phyloP scores from a whole-genome alignment of 116 monocot species.

The Phalaenopsis hybrid region DNA sequence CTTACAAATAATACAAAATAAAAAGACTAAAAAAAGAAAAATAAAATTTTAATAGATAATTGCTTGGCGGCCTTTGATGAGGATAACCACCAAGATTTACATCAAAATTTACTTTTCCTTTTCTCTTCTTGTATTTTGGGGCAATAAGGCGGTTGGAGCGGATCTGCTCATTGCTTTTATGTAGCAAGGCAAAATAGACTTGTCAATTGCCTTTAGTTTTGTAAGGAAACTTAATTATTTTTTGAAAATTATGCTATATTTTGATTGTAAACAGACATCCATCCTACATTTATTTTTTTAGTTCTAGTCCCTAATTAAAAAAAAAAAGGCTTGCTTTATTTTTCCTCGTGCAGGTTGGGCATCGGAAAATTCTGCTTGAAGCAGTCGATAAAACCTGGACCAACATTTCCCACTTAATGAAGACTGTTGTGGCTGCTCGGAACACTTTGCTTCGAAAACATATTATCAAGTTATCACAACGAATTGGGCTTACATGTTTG shows the following conservation, averaged over 20 bases:
- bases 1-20: too few species aligned
- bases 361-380: conserved; percentile 38
- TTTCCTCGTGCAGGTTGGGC: conserved; percentile 52
- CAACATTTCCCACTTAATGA: conserved; percentile 60
- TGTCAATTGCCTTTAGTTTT: neutral
- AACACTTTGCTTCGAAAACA: conserved; percentile 86
- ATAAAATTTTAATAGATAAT: too few species aligned
- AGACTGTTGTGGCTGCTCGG: conserved; percentile 50
- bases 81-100: too few species aligned
- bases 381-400: conserved; percentile 53
- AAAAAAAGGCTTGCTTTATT: neutral
- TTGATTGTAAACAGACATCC: neutral
- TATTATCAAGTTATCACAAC: conserved; percentile 77
- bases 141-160: neutral
- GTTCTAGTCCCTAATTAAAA: neutral
- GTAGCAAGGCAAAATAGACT: neutral
- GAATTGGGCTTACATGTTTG: conserved; percentile 77
- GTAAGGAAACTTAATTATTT: neutral
- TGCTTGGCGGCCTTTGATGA: too few species aligned
- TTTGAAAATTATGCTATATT: neutral
- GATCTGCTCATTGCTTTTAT: neutral
- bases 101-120: neutral
- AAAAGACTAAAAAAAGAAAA: too few species aligned
- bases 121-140: neutral
- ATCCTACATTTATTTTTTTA: neutral